Percentiles rank a stretch among this genome's conserved stretches.
phyloP scores from a whole-genome alignment of 1,284 basidiomycete species.

The Cryptococcus wingfieldii region DNA sequence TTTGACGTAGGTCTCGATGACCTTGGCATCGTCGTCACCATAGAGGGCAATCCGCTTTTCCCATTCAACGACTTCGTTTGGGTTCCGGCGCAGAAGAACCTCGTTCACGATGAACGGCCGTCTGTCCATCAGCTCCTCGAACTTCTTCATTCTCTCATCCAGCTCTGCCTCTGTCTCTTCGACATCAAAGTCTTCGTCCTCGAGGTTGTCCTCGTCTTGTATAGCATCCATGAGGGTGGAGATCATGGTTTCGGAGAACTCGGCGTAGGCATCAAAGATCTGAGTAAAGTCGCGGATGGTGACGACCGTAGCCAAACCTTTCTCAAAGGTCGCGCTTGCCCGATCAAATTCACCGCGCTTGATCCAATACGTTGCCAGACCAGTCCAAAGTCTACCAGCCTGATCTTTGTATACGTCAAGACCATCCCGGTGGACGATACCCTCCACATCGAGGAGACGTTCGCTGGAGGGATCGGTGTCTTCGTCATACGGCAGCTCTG shows the following conservation, averaged over 20 bases:
- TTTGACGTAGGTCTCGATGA: conserved; percentile 85
- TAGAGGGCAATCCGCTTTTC: conserved; percentile 94
- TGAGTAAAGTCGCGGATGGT: conserved; percentile 97
- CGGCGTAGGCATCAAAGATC: conserved; percentile 94
- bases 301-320: conserved; percentile 75
- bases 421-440: conserved; percentile 79
- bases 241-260: conserved; percentile 88
- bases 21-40: conserved; percentile 89
- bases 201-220: conserved; percentile 54
- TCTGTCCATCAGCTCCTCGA: conserved; percentile 92
- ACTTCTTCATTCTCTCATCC: conserved; percentile 84
- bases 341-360: conserved; percentile 92
- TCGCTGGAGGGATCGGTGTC: conserved; percentile 74
- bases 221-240: conserved; percentile 86
- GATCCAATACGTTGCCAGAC: conserved; percentile 97
- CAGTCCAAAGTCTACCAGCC: conserved; percentile 92
- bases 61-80: conserved; percentile 99
- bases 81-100: conserved; percentile 87
- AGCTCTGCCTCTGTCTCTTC: conserved; percentile 78
- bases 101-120: conserved; percentile 96
- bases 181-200: conserved; percentile 68
- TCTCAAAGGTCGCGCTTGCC: conserved; percentile 81
- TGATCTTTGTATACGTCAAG: conserved; percentile 89
- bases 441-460: conserved; percentile 79
- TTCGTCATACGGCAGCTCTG: conserved; percentile 59